Conservation (phyloP, 78 protist genomes). For the Pigoraptor vietnamica region DNA sequence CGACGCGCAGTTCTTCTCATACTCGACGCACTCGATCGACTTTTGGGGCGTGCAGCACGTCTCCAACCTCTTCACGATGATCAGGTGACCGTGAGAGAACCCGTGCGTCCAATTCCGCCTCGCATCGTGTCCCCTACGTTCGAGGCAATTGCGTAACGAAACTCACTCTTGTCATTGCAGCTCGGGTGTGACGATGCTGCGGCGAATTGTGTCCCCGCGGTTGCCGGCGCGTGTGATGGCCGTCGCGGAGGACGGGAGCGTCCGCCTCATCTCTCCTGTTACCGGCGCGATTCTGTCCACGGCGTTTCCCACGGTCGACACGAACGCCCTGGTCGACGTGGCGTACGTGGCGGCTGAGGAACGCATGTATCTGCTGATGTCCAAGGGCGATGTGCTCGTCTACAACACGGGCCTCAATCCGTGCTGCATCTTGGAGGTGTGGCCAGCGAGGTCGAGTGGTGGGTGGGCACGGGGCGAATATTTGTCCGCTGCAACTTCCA, state of each 20-base stretch:
- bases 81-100: not conserved
- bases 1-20: not conserved
- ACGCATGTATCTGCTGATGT: not conserved
- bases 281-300: not conserved
- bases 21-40: not conserved
- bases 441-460: not conserved
- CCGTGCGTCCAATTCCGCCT: not conserved
- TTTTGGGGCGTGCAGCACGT: not conserved
- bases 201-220: not conserved
- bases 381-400: not conserved
- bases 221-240: not conserved
- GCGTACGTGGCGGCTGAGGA: not conserved
- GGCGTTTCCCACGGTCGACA: not conserved
- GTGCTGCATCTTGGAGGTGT: not conserved
- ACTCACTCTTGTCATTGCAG: not conserved
- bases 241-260: not conserved
- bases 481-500: too few species aligned
- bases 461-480: not conserved
- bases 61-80: not conserved
- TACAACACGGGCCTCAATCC: not conserved
- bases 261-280: not conserved
- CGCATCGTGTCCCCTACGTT: too few species aligned
- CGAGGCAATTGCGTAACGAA: not conserved
- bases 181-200: not conserved
- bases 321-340: not conserved